phyloP scores from a whole-genome alignment of 257 asterid species.

The Solanum arcanum region DNA sequence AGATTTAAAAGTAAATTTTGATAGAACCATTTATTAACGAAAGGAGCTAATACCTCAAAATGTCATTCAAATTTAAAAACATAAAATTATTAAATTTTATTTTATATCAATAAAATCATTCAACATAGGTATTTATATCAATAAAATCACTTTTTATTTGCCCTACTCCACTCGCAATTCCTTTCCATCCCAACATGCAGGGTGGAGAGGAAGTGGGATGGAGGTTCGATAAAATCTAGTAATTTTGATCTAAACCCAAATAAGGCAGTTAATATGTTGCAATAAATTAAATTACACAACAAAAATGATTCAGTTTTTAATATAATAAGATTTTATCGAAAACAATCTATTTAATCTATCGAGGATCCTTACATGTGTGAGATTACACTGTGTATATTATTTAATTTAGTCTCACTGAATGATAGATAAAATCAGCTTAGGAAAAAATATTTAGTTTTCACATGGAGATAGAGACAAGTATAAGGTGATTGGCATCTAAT shows the following conservation, averaged over 20 bases:
- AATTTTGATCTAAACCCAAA: too few relatives aligned
- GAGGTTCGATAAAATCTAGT: too few relatives aligned
- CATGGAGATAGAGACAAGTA: conserved; percentile 4
- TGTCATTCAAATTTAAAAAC: too few relatives aligned
- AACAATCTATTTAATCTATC: not conserved
- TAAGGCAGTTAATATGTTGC: not conserved
- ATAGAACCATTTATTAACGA: too few relatives aligned
- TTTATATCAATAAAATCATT: too few relatives aligned
- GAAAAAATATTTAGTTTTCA: not conserved
- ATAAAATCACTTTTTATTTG: too few relatives aligned
- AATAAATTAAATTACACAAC: not conserved
- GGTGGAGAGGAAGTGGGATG: too few relatives aligned
- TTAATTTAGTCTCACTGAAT: not conserved
- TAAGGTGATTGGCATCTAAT: conserved; percentile 10
- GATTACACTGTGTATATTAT: not conserved
- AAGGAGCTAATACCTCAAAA: not conserved
- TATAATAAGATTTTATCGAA: not conserved
- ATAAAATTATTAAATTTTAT: accelerated
- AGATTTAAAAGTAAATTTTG: not conserved
- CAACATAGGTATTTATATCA: too few relatives aligned
- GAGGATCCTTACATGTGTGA: accelerated
- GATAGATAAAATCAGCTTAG: not conserved
- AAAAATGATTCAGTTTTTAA: not conserved
- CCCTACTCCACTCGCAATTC: not conserved
- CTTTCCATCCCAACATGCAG: not conserved